Evolutionary conservation across 2,329 filamentous ascomycete species (phyloP), one percentile per base, ranked within the genome.

Genomic region (Graphiopsis chlorocephala): DNA sequence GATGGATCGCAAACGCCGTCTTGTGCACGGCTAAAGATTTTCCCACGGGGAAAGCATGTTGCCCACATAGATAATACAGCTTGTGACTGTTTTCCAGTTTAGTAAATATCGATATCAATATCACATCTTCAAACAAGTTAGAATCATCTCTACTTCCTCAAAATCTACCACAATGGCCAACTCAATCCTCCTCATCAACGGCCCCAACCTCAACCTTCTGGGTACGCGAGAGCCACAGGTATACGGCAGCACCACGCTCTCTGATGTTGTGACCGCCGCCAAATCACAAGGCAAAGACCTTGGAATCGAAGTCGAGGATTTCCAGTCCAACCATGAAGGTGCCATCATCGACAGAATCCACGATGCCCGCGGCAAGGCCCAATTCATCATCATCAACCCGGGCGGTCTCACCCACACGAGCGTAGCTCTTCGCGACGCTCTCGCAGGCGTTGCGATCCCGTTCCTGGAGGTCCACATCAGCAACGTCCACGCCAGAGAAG

Each of bases 201-300:
- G 90, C n/a, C 90, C 90, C 33, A 93, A 93, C 76, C 88, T 93
- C 71, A 93, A 93, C 78, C 87, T 93, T 58, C 84, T 93, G 31
- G 90, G 90, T 38, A 89, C 86, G 14, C 84, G 91, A 25, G 90
- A 94, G 75, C 90, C 90, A 17, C 79, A 86, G 29, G 84, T 92
- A 71, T 93, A 93, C 79, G 90, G 90, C 73, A 82, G 80, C 66
- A 87, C 86, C 0, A 92, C 90, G 0, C 86, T 93, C 14, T 59
- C 80, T 23, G 85, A 91, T 68, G 83, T 93, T 17, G 81, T 86
- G 55, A 65, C 76, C 2, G 70, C 78, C 11, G 84, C 84, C 26
- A 72, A 79, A 57, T 66, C 78, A 0, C 86, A 88, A 66, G 86
- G 85, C 33, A 56, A 76, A 0, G 68, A 74, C 0, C 81, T 87